A percentile compares a stretch with the other conserved stretches of the same genome.
phyloP scores from a whole-genome alignment of 1,284 basidiomycete species.

The Malassezia brasiliensis region DNA sequence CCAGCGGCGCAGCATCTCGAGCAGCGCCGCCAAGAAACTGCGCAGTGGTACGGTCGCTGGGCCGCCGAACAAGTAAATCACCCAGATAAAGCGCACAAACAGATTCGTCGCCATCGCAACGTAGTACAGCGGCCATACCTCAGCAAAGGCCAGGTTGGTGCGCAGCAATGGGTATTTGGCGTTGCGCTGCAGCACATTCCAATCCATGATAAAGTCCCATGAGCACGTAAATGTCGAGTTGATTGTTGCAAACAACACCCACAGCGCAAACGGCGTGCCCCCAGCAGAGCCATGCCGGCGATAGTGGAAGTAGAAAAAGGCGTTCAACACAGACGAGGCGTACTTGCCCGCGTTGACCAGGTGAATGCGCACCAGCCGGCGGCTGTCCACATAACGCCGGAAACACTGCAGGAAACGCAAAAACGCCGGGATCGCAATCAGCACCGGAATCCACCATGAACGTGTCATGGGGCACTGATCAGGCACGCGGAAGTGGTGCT shows the following conservation, averaged over 20 bases:
- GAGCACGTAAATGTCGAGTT: conserved; percentile 63
- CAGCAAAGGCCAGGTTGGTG: conserved; percentile 54
- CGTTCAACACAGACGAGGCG: conserved; percentile 31
- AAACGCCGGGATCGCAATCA: conserved; percentile 59
- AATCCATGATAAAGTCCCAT: conserved; percentile 62
- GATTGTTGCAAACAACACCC: conserved; percentile 56
- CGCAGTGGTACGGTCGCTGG: conserved; percentile 56
- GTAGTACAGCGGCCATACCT: conserved; percentile 50
- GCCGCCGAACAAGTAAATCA: conserved; percentile 62
- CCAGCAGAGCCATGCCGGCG: conserved; percentile 30
- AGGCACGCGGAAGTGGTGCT: conserved; percentile 30
- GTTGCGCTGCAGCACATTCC: conserved; percentile 59
- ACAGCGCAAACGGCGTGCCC: conserved; percentile 19
- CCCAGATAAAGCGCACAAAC: conserved; percentile 68
- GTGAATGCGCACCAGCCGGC: conserved; percentile 57
- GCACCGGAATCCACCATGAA: conserved; percentile 50
- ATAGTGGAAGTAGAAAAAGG: conserved; percentile 43
- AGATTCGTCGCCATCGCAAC: conserved; percentile 57
- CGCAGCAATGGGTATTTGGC: conserved; percentile 62
- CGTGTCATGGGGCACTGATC: conserved; percentile 28
- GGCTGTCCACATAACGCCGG: conserved; percentile 71
- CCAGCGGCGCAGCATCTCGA: conserved; percentile 71
- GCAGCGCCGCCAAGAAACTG: conserved; percentile 60
- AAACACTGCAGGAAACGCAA: conserved; percentile 74
- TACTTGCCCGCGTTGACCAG: conserved; percentile 64